Evolutionary conservation across 345 rosid species (phyloP), one percentile per base, ranked within the genome.

Genomic region (Hibiscus tridactylites): DNA sequence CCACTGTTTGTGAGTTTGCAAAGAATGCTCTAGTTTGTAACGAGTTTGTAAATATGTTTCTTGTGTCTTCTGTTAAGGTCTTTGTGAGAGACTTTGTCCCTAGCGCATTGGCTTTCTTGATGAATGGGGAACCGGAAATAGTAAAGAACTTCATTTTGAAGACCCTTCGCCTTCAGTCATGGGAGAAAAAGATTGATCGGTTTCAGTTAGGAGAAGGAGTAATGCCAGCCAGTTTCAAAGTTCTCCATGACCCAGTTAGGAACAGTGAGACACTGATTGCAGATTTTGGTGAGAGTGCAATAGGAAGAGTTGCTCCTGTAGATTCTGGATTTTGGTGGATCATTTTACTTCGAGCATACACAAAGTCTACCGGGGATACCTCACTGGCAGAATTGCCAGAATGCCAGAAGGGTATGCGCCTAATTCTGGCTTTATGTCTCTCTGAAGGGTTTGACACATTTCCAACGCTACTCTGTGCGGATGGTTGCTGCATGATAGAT

Each of bases 271-370:
- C 93, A 3, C 71, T 94, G 73, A 86, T 87, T 13, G 97, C 98
- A 62, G 98, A 94, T 87, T 94, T 94, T 68, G 98, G 97, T 0
- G 98, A 91, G 84, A 94, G 95, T 70, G 98, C 98, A 50, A 94
- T 90, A 64, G 98, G 98, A 72, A 94, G 98, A 83, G 97, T 91
- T 28, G 98, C 97, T 44, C 97, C 98, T 9, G 91, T 94, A 65
- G 98, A 94, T 76, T 94, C 97, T 66, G 98, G 97, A 46, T 94
- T 94, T 80, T 91, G 98, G 97, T 91, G 98, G 97, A 94, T 94
- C 56, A 86, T 94, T 73, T 76, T 94, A 76, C 97, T 94, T 29
- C 84, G 95, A 60, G 96, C 97, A 39, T 94, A 94, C 75, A 91
- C 96, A 19, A 94, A 90, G 79, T 90, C 96, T 35, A 94, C 97